A percentile compares a stretch with the other conserved stretches of the same genome.
Conservation (phyloP, 352 stramenopile genomes). For the Plasmopara viticola region DNA sequence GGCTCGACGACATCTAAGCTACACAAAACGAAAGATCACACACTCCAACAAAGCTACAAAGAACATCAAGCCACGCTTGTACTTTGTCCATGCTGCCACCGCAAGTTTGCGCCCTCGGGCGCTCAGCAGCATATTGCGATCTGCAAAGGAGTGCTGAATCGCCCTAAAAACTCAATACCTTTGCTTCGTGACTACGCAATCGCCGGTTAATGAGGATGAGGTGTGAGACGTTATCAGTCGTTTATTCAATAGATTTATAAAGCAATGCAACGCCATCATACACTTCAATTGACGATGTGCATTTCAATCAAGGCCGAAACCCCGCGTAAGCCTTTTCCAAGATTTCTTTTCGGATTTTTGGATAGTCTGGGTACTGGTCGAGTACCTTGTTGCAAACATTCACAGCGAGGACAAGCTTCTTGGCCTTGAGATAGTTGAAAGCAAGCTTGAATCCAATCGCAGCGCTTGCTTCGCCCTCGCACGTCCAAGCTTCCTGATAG, state of each 20-base stretch:
- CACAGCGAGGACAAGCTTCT: constrained; percentile 86
- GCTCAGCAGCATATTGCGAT: constrained; percentile 83
- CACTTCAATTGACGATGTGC: constrained; percentile 8
- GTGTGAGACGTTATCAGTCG: constrained; percentile 11
- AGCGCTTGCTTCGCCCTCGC: constrained; percentile 78
- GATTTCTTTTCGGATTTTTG: constrained; percentile 92
- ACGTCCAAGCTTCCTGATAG: constrained; percentile 88
- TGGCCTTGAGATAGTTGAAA: constrained; percentile 95
- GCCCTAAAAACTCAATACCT: constrained; percentile 63
- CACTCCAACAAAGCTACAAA: constrained; percentile 61
- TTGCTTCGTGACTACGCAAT: constrained; percentile 64
- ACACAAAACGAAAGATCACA: constrained; percentile 48
- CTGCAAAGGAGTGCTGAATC: constrained; percentile 77
- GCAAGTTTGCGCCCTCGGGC: constrained; percentile 75
- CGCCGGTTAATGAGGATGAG: constrained; percentile 31
- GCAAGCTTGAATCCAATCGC: constrained; percentile 92
- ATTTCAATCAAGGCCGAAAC: constrained; percentile 71
- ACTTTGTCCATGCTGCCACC: constrained; percentile 69
- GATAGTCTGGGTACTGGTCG: constrained; percentile 91
- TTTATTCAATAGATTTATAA: constrained; percentile 17
- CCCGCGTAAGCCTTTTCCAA: constrained; percentile 86
- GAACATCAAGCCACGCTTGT: constrained; percentile 77
- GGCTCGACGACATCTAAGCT: constrained; percentile 11
- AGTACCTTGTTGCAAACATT: constrained; percentile 92
- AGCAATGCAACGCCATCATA: constrained; percentile 17